These are phyloP conservation scores for Ceratobasidium papillatum DNA, from an alignment of 1,284 basidiomycete species.

Conservation along the genomic window DNA sequence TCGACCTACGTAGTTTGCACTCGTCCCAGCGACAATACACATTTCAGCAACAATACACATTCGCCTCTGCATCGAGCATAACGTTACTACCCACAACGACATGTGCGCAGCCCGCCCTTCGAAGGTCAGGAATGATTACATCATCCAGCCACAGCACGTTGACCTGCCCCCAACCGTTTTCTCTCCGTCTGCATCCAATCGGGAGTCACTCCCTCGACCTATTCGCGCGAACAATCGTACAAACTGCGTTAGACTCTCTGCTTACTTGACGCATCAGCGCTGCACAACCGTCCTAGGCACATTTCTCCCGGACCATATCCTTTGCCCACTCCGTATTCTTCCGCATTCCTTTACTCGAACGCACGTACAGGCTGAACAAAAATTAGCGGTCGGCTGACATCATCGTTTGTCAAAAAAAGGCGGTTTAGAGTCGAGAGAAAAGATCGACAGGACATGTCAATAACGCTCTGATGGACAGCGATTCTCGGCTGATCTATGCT, in stretches of 20 bases:
- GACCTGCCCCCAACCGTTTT: no score
- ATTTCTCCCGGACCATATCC: background rate
- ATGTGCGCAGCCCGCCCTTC: no score
- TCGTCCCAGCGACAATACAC: no score
- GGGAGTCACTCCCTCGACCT: background rate
- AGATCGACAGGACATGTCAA: constrained; percentile 17
- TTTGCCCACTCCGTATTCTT: background rate
- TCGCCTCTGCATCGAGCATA: no score
- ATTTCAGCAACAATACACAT: no score
- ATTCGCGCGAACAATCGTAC: background rate
- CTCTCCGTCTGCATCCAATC: no score
- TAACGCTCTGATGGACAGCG: background rate
- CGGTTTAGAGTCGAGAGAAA: constrained; percentile 5
- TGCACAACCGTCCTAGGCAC: background rate
- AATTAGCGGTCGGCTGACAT: background rate
- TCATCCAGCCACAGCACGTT: no score
- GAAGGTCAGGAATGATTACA: no score
- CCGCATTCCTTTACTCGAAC: background rate
- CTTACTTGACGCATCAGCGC: background rate
- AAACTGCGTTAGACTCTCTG: background rate
- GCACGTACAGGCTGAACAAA: background rate
- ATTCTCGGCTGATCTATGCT: constrained; percentile 8
- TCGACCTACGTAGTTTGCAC: no score
- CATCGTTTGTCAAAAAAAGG: constrained; percentile 2
- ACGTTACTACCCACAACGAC: no score